Evolutionary conservation across 192 early-diverging fungal genomes (phyloP).

Genomic region (Jimgerdemannia flammicorona): DNA sequence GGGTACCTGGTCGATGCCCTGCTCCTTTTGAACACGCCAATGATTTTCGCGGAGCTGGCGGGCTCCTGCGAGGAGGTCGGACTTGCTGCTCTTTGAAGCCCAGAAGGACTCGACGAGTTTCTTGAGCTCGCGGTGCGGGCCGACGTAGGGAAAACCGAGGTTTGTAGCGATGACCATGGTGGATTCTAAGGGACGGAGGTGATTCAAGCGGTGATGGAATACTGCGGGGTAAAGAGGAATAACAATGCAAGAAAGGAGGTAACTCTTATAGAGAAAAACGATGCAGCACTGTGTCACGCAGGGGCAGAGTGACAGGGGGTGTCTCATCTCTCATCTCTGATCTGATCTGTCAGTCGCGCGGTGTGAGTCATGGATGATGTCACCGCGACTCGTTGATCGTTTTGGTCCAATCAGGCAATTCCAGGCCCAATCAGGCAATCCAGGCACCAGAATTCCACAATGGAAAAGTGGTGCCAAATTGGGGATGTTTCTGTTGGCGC

Average conservation of each 20-base stretch:
- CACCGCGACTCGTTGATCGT: no score
- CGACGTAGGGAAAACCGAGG: conserved; percentile 91
- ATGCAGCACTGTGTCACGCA: no score
- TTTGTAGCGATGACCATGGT: conserved; percentile 41
- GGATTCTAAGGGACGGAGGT: background rate
- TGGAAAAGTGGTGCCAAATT: no score
- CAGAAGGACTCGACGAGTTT: conserved; percentile 93
- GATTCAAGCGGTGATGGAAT: background rate
- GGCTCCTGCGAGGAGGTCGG: conserved; percentile 64
- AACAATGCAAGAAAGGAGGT: background rate
- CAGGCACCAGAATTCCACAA: no score
- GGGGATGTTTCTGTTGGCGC: no score
- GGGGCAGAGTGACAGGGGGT: no score
- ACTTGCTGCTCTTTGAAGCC: conserved; percentile 74
- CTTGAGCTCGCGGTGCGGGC: conserved; percentile 94
- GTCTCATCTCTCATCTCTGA: no score
- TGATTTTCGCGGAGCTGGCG: conserved; percentile 71
- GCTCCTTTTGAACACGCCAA: conserved; percentile 57
- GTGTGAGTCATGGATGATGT: no score
- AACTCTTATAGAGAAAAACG: background rate
- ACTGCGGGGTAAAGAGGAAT: background rate
- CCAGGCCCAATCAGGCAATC: no score
- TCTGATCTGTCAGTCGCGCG: no score
- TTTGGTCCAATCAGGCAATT: no score
- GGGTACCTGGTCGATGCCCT: conserved; percentile 83